phyloP scores from a whole-genome alignment of 2,329 filamentous ascomycete species.

The Tympanopsis confertula region DNA sequence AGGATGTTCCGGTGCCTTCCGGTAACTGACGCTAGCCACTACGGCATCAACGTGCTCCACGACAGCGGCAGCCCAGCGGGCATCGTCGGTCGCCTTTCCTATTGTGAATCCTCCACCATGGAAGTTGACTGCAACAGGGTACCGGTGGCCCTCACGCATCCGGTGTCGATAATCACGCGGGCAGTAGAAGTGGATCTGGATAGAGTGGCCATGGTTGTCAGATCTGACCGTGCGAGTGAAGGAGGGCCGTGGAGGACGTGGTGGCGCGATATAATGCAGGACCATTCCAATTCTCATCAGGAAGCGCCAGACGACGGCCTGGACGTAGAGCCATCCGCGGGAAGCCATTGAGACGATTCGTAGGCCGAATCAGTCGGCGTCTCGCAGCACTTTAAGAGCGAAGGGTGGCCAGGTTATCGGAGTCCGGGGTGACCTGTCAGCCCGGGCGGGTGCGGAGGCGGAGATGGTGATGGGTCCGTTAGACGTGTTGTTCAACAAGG shows the following conservation, averaged over 20 bases:
- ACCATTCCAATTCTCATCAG: conserved; percentile 61
- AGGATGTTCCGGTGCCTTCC: conserved; percentile 46
- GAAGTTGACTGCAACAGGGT: conserved; percentile 50
- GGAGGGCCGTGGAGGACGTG: conserved; percentile 44
- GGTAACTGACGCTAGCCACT: conserved; percentile 48
- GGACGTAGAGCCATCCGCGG: conserved; percentile 48
- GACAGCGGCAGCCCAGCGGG: conserved; percentile 43
- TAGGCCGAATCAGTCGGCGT: conserved; percentile 4
- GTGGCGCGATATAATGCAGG: conserved; percentile 49
- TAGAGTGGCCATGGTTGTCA: conserved; percentile 27
- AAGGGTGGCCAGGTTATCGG: conserved; percentile 14
- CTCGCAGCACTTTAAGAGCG: conserved; percentile 10
- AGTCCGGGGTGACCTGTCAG: no score
- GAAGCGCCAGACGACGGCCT: conserved; percentile 55
- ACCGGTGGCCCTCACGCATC: conserved; percentile 23
- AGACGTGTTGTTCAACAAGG: no score
- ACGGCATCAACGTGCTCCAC: conserved; percentile 43
- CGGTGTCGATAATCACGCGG: conserved; percentile 18
- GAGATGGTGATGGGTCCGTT: no score
- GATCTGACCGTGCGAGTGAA: conserved; percentile 45
- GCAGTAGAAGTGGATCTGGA: conserved; percentile 46
- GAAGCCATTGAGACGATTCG: conserved; percentile 13
- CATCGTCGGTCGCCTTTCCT: conserved; percentile 46
- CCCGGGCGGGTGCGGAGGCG: no score
- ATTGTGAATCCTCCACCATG: conserved; percentile 54